A percentile compares a stretch with the other conserved stretches of the same genome.
Evolutionary conservation across 306 rosid species (phyloP).

Genomic region (Quercus variabilis): DNA sequence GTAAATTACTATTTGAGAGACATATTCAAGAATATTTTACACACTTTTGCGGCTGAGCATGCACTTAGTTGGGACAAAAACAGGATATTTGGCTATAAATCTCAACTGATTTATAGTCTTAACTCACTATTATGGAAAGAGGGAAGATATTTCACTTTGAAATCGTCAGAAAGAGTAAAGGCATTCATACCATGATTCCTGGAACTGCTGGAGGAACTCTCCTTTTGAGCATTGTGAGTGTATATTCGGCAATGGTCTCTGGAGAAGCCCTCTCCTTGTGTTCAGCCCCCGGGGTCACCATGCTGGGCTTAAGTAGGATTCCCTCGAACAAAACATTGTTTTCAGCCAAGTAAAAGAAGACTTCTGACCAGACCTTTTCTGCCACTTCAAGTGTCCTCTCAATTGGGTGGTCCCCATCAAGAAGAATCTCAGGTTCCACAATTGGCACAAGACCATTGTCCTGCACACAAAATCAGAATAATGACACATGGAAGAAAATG

Average conservation of each 20-base stretch:
- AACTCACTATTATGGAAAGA: neutral
- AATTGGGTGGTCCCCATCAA: slow-evolving; percentile 94
- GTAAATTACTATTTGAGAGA: neutral
- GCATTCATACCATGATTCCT: slow-evolving; percentile 82
- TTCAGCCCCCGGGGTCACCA: slow-evolving; percentile 99
- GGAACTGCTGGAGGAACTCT: slow-evolving; percentile 99
- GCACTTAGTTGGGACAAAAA: neutral
- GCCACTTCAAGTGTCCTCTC: slow-evolving; percentile 96
- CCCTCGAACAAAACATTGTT: slow-evolving; percentile 94
- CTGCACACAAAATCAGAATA: slow-evolving; percentile 32
- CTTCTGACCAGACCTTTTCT: slow-evolving; percentile 98
- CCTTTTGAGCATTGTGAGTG: slow-evolving; percentile 77
- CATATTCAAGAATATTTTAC: neutral
- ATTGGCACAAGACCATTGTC: slow-evolving; percentile 99
- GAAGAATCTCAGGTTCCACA: slow-evolving; percentile 99
- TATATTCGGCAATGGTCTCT: slow-evolving; percentile 74
- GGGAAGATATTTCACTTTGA: neutral
- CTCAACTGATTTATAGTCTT: neutral
- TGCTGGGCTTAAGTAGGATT: slow-evolving; percentile 97
- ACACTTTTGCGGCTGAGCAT: neutral
- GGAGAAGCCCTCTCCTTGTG: slow-evolving; percentile 92
- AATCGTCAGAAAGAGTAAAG: neutral
- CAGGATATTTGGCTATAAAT: neutral
- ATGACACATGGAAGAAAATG: slow-evolving; percentile 2
- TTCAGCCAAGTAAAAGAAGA: slow-evolving; percentile 88